These are phyloP conservation scores for Madurella mycetomatis DNA, from an alignment of 2,329 filamentous ascomycete genomes.

Conservation along the genomic window DNA sequence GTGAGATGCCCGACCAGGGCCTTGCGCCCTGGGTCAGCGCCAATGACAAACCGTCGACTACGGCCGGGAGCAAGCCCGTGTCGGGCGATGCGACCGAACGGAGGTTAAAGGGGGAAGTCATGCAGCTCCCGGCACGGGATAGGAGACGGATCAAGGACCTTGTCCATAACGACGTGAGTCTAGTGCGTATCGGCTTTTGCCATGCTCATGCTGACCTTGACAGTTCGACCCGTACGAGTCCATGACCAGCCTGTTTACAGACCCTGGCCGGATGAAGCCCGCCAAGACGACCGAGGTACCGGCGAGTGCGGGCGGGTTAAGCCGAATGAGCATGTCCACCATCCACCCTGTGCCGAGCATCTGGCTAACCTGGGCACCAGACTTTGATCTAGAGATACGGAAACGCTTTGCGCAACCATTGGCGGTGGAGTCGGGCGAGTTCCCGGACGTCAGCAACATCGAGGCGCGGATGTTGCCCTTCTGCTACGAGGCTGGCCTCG, in stretches of 20 bases:
- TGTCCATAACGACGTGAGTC: slow-evolving; percentile 54
- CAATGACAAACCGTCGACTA: slow-evolving; percentile 60
- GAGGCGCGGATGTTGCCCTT: slow-evolving; percentile 63
- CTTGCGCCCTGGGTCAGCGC: slow-evolving; percentile 68
- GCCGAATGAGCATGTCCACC: slow-evolving; percentile 66
- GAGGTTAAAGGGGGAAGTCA: slow-evolving; percentile 63
- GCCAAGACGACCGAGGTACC: slow-evolving; percentile 56
- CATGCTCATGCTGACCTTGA: slow-evolving; percentile 25
- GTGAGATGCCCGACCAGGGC: slow-evolving; percentile 64
- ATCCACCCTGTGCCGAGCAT: neutral
- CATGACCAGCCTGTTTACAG: slow-evolving; percentile 48
- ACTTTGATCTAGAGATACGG: slow-evolving; percentile 62
- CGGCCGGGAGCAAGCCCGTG: slow-evolving; percentile 56
- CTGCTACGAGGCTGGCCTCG: slow-evolving; percentile 62
- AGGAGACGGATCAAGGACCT: slow-evolving; percentile 64
- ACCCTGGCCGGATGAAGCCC: slow-evolving; percentile 44
- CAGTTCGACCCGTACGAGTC: slow-evolving; percentile 54
- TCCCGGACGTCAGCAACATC: slow-evolving; percentile 61
- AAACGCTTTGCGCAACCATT: slow-evolving; percentile 62
- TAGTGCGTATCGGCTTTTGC: neutral
- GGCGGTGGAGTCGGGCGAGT: slow-evolving; percentile 64
- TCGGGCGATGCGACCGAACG: slow-evolving; percentile 63
- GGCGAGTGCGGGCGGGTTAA: slow-evolving; percentile 66
- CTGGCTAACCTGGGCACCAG: slow-evolving; percentile 33
- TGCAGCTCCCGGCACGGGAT: slow-evolving; percentile 64